Evolutionary conservation across 805 yeast genomes (phyloP), one percentile per base, ranked within the genome.

Genomic region (Myxozyma melibiosi): DNA sequence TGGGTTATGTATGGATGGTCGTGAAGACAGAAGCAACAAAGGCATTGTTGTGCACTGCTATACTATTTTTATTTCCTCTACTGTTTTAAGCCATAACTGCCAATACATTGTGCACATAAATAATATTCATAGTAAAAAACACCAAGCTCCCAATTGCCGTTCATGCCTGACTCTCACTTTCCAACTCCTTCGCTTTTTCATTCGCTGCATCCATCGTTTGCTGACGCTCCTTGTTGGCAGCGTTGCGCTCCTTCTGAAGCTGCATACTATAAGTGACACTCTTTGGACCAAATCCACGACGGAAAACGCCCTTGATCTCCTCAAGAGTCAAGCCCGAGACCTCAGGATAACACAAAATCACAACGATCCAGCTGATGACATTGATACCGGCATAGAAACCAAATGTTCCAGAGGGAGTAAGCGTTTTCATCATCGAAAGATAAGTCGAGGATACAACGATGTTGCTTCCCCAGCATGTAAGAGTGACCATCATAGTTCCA

Each of bases 371-470:
- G 1, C 97, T 83, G 1, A 89, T 65, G 8, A 81, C 76, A 67
- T 91, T 82, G 52, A 92, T 78, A 1, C 82, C 95, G 1, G 96
- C 97, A 71, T 90, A 91, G 63, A 91, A 81, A 0, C 90, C 82
- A 74, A 92, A 91, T 0, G 97, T 91, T 31, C 98, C 98, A 0
- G 96, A 83, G 42, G 97, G 97, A 0, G 97, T 89, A 61, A 92
- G 89, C 65, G 84, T 86, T 69, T 88, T 83, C 75, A 92, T 79
- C 97, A 91, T 90, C 28, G 97, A 90, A 71, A 92, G 79, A 74
- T 91, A 91, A 0, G 96, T 87, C 2, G 96, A 81, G 1, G 97
- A 88, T 69, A 92, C 88, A 39, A 88, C 86, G 66, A 91, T 76
- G 16, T 96, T 89, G 51, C 97, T 97, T 4, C 90, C 82, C 98